Percentiles rank a stretch among this genome's conserved stretches.
Evolutionary conservation across 1,284 basidiomycete genomes (phyloP).

Genomic region (Mycena citricolor): DNA sequence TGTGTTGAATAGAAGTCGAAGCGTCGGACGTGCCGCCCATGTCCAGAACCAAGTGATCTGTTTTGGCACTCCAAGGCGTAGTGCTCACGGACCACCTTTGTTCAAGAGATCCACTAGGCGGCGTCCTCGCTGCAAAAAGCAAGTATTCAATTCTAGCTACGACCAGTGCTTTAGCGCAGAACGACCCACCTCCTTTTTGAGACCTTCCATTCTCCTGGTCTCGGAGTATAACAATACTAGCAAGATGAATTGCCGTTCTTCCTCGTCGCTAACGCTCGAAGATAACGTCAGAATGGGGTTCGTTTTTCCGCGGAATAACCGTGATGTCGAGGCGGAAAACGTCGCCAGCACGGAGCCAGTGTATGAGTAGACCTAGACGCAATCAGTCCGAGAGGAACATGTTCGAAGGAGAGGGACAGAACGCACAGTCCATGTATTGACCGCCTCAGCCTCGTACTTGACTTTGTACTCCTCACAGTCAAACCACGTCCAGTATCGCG

Average conservation of each 20-base stretch:
- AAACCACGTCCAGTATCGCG: slow-evolving; percentile 20
- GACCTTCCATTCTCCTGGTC: slow-evolving; percentile 15
- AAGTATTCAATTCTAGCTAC: no score
- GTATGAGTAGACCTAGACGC: slow-evolving; percentile 8
- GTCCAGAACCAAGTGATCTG: no score
- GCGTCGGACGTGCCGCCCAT: no score
- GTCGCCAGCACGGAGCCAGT: slow-evolving; percentile 12
- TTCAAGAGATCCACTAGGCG: no score
- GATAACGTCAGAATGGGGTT: slow-evolving; percentile 9
- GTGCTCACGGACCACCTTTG: no score
- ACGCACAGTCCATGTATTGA: slow-evolving; percentile 17
- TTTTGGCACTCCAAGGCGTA: no score
- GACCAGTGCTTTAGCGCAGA: no score
- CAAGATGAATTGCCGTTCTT: slow-evolving; percentile 16
- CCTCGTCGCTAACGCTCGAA: slow-evolving; percentile 8
- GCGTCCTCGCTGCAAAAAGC: no score
- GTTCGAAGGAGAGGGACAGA: not conserved
- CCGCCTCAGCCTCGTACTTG: slow-evolving; percentile 14
- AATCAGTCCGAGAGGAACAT: not conserved
- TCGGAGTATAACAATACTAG: slow-evolving; percentile 20
- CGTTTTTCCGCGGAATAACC: slow-evolving; percentile 1
- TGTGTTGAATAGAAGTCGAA: no score
- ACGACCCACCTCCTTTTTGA: slow-evolving; percentile 6
- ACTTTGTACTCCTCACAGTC: slow-evolving; percentile 18
- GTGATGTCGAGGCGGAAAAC: slow-evolving; percentile 7